These are phyloP conservation scores for Theileria equi DNA, from an alignment of 169 alveolate genomes.

Conservation along the genomic window DNA sequence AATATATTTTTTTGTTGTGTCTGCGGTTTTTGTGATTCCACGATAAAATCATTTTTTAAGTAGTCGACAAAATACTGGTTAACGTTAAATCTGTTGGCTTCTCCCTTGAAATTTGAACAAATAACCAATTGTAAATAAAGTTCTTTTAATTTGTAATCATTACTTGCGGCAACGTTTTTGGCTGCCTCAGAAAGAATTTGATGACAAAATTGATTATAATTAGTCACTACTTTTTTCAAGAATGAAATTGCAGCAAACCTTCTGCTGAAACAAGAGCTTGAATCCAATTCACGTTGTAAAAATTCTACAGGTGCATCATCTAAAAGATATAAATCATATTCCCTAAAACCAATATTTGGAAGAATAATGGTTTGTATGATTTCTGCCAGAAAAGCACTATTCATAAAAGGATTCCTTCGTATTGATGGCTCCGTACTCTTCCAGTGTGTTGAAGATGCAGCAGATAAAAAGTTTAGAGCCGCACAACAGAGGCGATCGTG, in stretches of 20 bases:
- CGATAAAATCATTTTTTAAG: slow-evolving; percentile 36
- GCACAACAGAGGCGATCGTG: slow-evolving; percentile 55
- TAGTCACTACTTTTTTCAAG: slow-evolving; percentile 51
- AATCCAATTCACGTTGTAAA: slow-evolving; percentile 61
- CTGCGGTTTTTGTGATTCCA: slow-evolving; percentile 32
- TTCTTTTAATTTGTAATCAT: slow-evolving; percentile 61
- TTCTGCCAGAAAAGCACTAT: slow-evolving; percentile 48
- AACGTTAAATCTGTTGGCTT: slow-evolving; percentile 32
- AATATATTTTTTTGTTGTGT: slow-evolving; percentile 23
- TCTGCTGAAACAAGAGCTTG: slow-evolving; percentile 41
- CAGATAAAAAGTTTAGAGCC: slow-evolving; percentile 51
- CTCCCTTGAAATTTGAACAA: slow-evolving; percentile 57
- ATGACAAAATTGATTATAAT: slow-evolving; percentile 43
- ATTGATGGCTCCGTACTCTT: slow-evolving; percentile 14
- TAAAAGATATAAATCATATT: slow-evolving; percentile 42
- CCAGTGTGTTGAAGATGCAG: slow-evolving; percentile 59
- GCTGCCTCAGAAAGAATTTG: slow-evolving; percentile 52
- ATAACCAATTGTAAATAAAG: slow-evolving; percentile 57
- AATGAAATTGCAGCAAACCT: slow-evolving; percentile 51
- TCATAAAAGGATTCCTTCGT: slow-evolving; percentile 51
- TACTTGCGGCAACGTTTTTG: slow-evolving; percentile 33
- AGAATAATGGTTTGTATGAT: slow-evolving; percentile 43
- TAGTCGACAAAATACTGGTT: slow-evolving; percentile 37
- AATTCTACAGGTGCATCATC: slow-evolving; percentile 60
- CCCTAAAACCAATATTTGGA: slow-evolving; percentile 64